Conservation (phyloP, 306 rosid species). For the Hippophae tibetana region DNA sequence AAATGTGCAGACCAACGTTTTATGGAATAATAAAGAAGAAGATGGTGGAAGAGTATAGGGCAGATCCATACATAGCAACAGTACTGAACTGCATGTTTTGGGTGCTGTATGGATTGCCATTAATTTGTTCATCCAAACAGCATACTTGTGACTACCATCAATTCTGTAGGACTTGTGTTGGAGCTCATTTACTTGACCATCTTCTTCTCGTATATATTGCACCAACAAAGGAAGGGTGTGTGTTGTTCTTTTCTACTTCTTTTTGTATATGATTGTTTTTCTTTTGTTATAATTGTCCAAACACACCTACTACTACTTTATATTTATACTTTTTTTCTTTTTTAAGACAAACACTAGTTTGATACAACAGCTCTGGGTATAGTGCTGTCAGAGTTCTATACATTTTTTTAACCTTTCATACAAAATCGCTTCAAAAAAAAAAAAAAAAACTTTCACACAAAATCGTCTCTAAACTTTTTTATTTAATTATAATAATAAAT, state of each 20-base stretch:
- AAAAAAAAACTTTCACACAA: too few species aligned
- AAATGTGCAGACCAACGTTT: constrained; percentile 50
- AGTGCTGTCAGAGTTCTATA: too few species aligned
- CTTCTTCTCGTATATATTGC: constrained; percentile 24
- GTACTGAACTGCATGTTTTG: constrained; percentile 61
- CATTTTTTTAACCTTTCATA: too few species aligned
- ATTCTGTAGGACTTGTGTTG: constrained; percentile 41
- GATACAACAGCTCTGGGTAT: too few species aligned
- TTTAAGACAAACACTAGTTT: too few species aligned
- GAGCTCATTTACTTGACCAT: constrained; percentile 47
- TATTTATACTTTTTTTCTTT: too few species aligned
- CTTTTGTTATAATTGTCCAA: too few species aligned
- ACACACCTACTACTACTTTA: too few species aligned
- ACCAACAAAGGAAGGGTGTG: constrained; percentile 46
- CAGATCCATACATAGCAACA: constrained; percentile 54
- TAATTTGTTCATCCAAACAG: constrained; percentile 53
- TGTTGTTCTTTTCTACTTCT: not conserved
- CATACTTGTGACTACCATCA: constrained; percentile 48
- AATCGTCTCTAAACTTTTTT: too few species aligned
- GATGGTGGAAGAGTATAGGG: constrained; percentile 51
- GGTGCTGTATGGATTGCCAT: constrained; percentile 65
- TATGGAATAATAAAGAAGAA: constrained; percentile 39
- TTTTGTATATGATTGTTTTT: not conserved
- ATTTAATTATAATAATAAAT: too few species aligned
- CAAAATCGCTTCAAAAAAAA: too few species aligned